A percentile compares a stretch with the other conserved stretches of the same genome.
Evolutionary conservation across 768 basidiomycete genomes (phyloP).

Genomic region (Scleroderma bovista): DNA sequence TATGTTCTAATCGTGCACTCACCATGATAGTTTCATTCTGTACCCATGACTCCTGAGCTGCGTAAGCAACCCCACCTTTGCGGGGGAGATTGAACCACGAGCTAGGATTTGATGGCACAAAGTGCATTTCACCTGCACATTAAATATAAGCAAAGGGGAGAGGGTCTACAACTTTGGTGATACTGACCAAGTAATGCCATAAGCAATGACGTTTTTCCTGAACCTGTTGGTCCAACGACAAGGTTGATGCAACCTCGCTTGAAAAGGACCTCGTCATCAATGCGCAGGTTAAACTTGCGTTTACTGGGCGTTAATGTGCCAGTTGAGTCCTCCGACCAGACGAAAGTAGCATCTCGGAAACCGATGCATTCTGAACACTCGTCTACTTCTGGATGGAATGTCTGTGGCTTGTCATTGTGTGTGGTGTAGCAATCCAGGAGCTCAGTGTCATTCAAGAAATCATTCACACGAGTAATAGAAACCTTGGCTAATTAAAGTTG

Average conservation of each 20-base stretch:
- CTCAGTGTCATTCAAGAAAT: slow-evolving; percentile 33
- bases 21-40: slow-evolving; percentile 65
- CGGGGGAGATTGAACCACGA: slow-evolving; percentile 71
- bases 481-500: slow-evolving; percentile 44
- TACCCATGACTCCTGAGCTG: slow-evolving; percentile 83
- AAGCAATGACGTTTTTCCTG: slow-evolving; percentile 59
- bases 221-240: slow-evolving; percentile 54
- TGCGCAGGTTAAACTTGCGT: slow-evolving; percentile 44
- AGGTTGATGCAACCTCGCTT: slow-evolving; percentile 48
- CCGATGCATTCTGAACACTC: slow-evolving; percentile 36
- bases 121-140: slow-evolving; percentile 53
- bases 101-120: slow-evolving; percentile 41
- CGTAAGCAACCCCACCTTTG: slow-evolving; percentile 65
- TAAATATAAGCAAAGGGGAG: background rate
- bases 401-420: background rate
- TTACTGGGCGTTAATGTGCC: slow-evolving; percentile 13
- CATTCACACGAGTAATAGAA: slow-evolving; percentile 53
- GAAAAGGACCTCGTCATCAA: slow-evolving; percentile 52
- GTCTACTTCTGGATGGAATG: slow-evolving; percentile 5
- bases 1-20: no score
- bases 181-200: slow-evolving; percentile 51
- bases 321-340: slow-evolving; percentile 35
- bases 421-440: slow-evolving; percentile 6
- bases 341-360: slow-evolving; percentile 49
- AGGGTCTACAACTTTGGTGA: background rate